Evolutionary conservation across 164 flowering plant species (phyloP), one percentile per base, ranked within the genome.

Genomic region (Pachysandra terminalis): DNA sequence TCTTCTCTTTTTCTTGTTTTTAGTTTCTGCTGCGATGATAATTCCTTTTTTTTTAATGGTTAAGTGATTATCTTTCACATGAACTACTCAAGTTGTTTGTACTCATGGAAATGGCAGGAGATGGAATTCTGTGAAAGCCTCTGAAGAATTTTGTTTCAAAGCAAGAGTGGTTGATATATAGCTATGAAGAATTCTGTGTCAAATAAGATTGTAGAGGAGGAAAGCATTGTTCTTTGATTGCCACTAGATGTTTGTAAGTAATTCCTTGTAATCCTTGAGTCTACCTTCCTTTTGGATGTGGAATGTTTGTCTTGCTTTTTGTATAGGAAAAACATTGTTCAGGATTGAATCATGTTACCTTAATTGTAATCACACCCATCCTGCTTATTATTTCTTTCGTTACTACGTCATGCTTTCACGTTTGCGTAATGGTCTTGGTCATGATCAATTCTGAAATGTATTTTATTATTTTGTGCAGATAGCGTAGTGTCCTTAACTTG

Each of bases 51-150:
- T 0, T 14, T 60, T 60, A 26, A 22, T 9, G n/a, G n/a, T 32
- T 60, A 32, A 28, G 27, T 23, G 15, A 37, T 27, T 0, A 7
- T 54, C 17, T 40, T 16, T 62, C 51, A 54, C 16, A 24, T 63
- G 24, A n/a, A 45, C 52, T 63, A 13, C 22, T 32, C 15, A 25
- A 28, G 27, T 14, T 1, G 28, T 63, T 49, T 23, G n/a, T 32
- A 6, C 56, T 27, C n/a, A 41, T 1, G 15, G 41, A n/a, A 37
- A 49, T 65, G 16, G 51, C 64, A 75, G 78, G 78, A 75, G 56
- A 75, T 75, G 78, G 75, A 75, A 25, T 75, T 75, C 72, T 68
- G 78, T 24, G 78, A 75, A 68, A 71, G 75, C 69, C 78, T 73
- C 16, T 75, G 21, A 3, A 27, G 22, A 27, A 22, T 2, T n/a